phyloP scores from a whole-genome alignment of 2,329 filamentous ascomycete genomes.

The Neocatenulostroma microsporum region DNA sequence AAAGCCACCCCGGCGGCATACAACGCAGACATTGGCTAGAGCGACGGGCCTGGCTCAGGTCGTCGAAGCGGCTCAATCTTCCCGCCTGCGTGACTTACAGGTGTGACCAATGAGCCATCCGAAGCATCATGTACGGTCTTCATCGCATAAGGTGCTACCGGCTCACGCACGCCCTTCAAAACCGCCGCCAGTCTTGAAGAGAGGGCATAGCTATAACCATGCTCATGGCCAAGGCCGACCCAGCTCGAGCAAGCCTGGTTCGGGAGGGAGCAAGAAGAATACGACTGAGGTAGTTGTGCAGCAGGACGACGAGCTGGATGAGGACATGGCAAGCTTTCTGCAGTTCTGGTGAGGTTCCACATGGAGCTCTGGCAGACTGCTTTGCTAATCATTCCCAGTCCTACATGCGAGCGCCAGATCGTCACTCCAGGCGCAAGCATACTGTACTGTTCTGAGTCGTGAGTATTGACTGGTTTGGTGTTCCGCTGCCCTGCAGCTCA shows the following conservation, averaged over 20 bases:
- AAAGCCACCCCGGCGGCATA: too few species aligned
- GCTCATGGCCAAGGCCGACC: conserved; percentile 10
- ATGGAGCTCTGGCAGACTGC: neutral
- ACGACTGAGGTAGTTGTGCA: conserved; percentile 11
- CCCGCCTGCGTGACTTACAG: conserved; percentile 1
- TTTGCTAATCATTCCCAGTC: conserved; percentile 33
- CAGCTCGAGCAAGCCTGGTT: conserved; percentile 7
- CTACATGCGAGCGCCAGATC: conserved; percentile 60
- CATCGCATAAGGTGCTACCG: conserved; percentile 21
- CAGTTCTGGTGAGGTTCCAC: conserved; percentile 42
- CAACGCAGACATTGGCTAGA: too few species aligned
- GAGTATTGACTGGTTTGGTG: conserved; percentile 22
- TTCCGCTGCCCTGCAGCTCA: neutral
- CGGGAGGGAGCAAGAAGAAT: conserved; percentile 15
- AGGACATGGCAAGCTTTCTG: conserved; percentile 46
- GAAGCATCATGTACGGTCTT: conserved; percentile 19
- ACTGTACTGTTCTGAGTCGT: conserved; percentile 60
- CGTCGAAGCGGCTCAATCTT: too few species aligned
- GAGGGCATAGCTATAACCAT: conserved; percentile 20
- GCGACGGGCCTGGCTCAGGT: too few species aligned
- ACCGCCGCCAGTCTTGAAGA: conserved; percentile 17
- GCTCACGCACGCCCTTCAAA: conserved; percentile 20
- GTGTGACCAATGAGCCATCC: conserved; percentile 16
- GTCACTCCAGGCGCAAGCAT: conserved; percentile 52
- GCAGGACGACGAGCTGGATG: conserved; percentile 35